Evolutionary conservation across 345 rosid genomes (phyloP).

Genomic region (Geranium brycei): DNA sequence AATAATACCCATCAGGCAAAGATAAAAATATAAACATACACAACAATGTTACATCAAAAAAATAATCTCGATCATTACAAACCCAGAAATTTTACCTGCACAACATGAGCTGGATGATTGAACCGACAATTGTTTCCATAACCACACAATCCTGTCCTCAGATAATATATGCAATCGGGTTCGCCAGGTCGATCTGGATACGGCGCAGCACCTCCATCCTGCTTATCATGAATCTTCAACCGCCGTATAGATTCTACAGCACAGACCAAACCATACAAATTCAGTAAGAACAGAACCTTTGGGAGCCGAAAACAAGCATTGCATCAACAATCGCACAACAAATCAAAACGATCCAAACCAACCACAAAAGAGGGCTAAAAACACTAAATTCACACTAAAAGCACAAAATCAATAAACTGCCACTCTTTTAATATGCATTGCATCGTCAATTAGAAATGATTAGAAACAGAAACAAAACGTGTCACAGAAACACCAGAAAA

Average conservation of each 20-base stretch:
- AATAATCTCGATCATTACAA: not conserved
- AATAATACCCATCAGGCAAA: not conserved
- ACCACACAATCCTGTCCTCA: slow-evolving; percentile 86
- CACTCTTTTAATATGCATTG: slow-evolving; percentile 2
- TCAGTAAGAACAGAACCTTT: not conserved
- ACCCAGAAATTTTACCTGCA: slow-evolving; percentile 34
- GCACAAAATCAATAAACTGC: not conserved
- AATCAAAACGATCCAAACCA: not conserved
- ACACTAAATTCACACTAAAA: slow-evolving; percentile 1
- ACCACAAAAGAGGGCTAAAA: not conserved
- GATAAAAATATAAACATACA: not conserved
- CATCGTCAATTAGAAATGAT: not conserved
- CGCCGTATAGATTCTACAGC: slow-evolving; percentile 37
- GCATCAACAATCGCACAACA: slow-evolving; percentile 1
- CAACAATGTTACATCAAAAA: too few relatives aligned
- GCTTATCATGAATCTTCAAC: slow-evolving; percentile 38
- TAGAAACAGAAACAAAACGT: not conserved
- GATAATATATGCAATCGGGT: slow-evolving; percentile 82
- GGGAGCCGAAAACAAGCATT: slow-evolving; percentile 1
- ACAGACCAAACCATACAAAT: not conserved
- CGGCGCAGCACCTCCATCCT: slow-evolving; percentile 19
- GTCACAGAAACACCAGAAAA: not conserved
- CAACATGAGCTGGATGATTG: slow-evolving; percentile 94
- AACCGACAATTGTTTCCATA: slow-evolving; percentile 73
- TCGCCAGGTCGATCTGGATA: slow-evolving; percentile 70